Evolutionary conservation across 2,329 filamentous ascomycete species (phyloP), one percentile per base, ranked within the genome.

Genomic region (Fusarium sp.): DNA sequence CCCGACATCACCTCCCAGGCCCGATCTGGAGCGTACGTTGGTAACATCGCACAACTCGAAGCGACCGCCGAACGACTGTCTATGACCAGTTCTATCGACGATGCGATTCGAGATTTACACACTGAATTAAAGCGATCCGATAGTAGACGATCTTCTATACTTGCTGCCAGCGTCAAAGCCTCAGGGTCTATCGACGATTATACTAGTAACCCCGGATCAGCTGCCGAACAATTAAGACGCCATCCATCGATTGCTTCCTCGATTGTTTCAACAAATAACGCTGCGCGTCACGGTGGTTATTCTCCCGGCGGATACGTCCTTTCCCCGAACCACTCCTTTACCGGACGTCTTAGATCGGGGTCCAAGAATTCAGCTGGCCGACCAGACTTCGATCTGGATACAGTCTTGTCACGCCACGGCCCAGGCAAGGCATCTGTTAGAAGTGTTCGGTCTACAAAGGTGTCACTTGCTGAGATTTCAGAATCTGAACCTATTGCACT

Each of bases 21-120:
- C 50, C 83, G 88, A 56, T 86, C 89, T 59, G 87, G 86, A 25
- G 87, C 87, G 32, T 89, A 87, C 75, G 80, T 85, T 19, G 85
- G 84, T 75, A 93, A 91, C 80, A 89, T 94, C 65, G 88, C 90
- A 68, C 87, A 89, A 49, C 86, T 94, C 65, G 92, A 95, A 78
- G 89, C 90, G 68, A 90, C 88, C 13, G 92, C 92, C 48, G 91
- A 94, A 78, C 86, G 88, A 68, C 83, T 94, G 77, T 92, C 90
- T 71, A 86, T 87, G 81, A 90, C 88, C 57, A 92, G 89, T 65
- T 92, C 92, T 65, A 91, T 94, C 74, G 91, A 91, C 72, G 88
- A 92, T 81, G 91, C 92, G 71, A 94, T 94, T 72, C 87, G 90
- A 61, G 88, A 90, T 73, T 83, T 93, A 68, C 89, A 92, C 78